phyloP scores from a whole-genome alignment of 768 basidiomycete species.

The Pleurotus salmoneostramineus region DNA sequence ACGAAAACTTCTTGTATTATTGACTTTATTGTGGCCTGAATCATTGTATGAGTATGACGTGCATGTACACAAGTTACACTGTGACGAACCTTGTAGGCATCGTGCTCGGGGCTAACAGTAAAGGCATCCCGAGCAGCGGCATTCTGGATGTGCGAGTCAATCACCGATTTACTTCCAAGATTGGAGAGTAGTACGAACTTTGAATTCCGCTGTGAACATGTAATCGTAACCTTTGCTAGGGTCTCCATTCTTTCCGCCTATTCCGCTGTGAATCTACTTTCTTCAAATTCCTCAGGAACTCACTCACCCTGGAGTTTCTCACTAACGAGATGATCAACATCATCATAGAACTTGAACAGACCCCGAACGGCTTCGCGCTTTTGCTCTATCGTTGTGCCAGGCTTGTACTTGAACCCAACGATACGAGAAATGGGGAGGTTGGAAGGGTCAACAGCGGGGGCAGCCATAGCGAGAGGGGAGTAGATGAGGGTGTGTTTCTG shows the following conservation, averaged over 20 bases:
- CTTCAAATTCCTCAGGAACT: neutral
- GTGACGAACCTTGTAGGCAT: neutral
- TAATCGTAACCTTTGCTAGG: neutral
- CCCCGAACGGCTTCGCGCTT: neutral
- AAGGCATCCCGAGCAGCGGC: neutral
- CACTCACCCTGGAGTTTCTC: neutral
- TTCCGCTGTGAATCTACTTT: neutral
- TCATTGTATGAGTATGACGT: no score
- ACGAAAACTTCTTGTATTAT: neutral
- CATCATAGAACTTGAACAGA: slow-evolving; percentile 1
- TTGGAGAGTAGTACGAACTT: neutral
- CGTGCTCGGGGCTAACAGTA: neutral
- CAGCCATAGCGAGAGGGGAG: neutral
- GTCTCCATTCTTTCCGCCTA: neutral
- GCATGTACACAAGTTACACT: no score
- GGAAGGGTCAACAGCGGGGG: neutral
- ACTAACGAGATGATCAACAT: neutral
- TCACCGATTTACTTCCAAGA: neutral
- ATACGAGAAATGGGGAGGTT: neutral
- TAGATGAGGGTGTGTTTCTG: neutral
- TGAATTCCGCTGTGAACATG: neutral
- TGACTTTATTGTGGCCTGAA: neutral
- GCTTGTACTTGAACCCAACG: neutral
- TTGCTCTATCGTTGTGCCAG: neutral
- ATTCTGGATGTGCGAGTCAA: neutral